phyloP scores from a whole-genome alignment of 441 rosid genomes.

The Flueggea neowawraea region DNA sequence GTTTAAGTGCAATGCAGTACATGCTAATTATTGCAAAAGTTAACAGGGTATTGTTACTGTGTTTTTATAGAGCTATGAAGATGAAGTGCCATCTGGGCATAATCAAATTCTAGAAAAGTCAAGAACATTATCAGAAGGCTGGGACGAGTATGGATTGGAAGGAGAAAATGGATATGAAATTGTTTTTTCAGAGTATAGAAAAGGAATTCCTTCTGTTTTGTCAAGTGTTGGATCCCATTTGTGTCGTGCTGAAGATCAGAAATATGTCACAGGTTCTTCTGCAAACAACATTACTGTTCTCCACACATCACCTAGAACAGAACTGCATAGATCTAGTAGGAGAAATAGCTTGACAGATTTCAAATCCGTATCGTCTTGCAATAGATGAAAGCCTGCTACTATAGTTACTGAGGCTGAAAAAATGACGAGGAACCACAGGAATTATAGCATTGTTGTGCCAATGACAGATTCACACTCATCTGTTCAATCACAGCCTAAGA shows the following conservation, averaged over 20 bases:
- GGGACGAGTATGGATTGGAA: conserved; percentile 65
- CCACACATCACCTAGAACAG: conserved; percentile 41
- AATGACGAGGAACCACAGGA: conserved; percentile 35
- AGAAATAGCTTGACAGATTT: conserved; percentile 65
- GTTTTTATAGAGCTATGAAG: conserved; percentile 68
- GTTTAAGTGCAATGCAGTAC: too few species aligned
- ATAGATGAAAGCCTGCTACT: conserved; percentile 50
- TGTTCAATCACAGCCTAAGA: conserved; percentile 51
- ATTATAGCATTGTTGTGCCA: conserved; percentile 74
- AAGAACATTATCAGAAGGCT: conserved; percentile 50
- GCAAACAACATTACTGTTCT: conserved; percentile 34
- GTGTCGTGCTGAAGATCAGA: conserved; percentile 55
- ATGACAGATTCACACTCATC: conserved; percentile 63
- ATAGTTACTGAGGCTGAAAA: conserved; percentile 25
- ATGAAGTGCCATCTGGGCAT: conserved; percentile 49
- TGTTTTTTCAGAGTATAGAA: conserved; percentile 48
- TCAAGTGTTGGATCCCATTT: conserved; percentile 37
- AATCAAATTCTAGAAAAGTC: conserved; percentile 38
- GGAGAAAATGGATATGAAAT: conserved; percentile 38
- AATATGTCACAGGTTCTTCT: conserved; percentile 40
- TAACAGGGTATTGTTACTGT: background rate
- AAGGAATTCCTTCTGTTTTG: conserved; percentile 37
- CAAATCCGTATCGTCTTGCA: conserved; percentile 68
- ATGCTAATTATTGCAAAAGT: too few species aligned
- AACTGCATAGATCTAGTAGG: conserved; percentile 40